Conservation (phyloP, 2,329 filamentous ascomycete species). For the Coniochaeta sp. region DNA sequence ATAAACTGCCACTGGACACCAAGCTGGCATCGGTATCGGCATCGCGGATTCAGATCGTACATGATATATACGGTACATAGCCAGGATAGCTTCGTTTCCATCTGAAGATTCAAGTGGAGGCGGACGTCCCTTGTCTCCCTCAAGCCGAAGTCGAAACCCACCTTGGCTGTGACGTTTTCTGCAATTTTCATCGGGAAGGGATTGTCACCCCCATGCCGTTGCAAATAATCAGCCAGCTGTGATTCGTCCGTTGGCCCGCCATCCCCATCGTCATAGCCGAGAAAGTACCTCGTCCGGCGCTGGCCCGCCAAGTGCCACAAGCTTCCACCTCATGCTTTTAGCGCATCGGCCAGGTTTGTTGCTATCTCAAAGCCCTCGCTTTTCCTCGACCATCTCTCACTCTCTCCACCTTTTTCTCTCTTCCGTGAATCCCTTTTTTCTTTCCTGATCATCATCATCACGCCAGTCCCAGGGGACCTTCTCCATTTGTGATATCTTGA, state of each 20-base stretch:
- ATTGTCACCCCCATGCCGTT: neutral
- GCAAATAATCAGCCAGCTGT: constrained; percentile 16
- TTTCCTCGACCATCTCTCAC: constrained; percentile 21
- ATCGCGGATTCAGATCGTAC: neutral
- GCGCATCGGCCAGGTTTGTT: constrained; percentile 2
- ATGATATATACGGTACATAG: too few species aligned
- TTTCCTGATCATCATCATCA: constrained; percentile 8
- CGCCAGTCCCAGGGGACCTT: constrained; percentile 7
- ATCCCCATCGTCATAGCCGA: constrained; percentile 20
- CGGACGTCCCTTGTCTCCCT: neutral
- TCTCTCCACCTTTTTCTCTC: constrained; percentile 24
- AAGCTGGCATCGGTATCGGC: neutral
- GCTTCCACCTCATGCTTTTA: constrained; percentile 1
- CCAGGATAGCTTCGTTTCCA: neutral
- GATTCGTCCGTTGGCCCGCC: constrained; percentile 18
- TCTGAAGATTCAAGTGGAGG: neutral
- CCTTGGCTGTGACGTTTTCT: constrained; percentile 2
- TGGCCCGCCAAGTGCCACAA: neutral
- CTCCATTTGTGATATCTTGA: constrained; percentile 11
- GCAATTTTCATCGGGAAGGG: constrained; percentile 1
- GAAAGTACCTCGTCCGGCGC: constrained; percentile 6
- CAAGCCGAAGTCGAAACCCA: constrained; percentile 1
- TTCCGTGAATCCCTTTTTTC: constrained; percentile 13
- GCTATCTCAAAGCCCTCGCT: constrained; percentile 3
- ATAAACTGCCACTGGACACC: neutral